Base-by-base conservation (phyloP, 2,329 filamentous ascomycete genomes). In the Clonostachys solani region DNA sequence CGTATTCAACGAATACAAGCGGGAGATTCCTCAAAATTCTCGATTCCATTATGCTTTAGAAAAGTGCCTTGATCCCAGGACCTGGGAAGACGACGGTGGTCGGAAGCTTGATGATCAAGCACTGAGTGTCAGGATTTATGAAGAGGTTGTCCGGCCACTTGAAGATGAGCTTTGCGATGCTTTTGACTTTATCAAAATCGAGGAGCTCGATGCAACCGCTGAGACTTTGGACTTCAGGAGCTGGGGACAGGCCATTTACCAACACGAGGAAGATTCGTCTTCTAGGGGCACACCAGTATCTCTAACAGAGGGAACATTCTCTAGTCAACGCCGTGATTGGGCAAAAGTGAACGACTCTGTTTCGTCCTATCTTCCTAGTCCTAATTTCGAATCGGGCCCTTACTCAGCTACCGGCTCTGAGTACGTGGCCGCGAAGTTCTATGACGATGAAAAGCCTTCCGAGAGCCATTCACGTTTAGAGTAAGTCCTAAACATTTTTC, bases 121-220 rank as follows among this genome's bases (percentile, higher is more conserved):
- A 5, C 29, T 49, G 3, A 16, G 38, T 16, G 23, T 33, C 9
- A 17, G 43, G 13, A 46, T 49, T 10, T 46, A 49, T 33, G 9
- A 36, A 17, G n/a, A 42, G 12, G 38, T 49, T 13, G 47, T 49
- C 9, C 38, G 23, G 18, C 43, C 38, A 17, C 37, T 49, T 12
- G 43, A 42, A 40, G 5, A 18, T 2, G 38, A 49, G 8, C 43
- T 51, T 2, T 44, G 23, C 6, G 34, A 49, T 7, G 49, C 19
- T 3, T 49, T 43, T 40, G 44, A 40, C 17, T 19, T 16, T n/a
- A 51, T 46, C 12, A 15, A 38, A 2, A 33, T 49, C 3, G 47
- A 51, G 3, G 40, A 45, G 15, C 17, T 51, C 29, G 49, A 51
- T 38, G 10, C 29, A 34, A 44, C 16, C 13, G 47, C 44, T n/a